Evolutionary conservation across 129 eudicot species (phyloP), one percentile per base, ranked within the genome.

Genomic region (Sambucus nigra): DNA sequence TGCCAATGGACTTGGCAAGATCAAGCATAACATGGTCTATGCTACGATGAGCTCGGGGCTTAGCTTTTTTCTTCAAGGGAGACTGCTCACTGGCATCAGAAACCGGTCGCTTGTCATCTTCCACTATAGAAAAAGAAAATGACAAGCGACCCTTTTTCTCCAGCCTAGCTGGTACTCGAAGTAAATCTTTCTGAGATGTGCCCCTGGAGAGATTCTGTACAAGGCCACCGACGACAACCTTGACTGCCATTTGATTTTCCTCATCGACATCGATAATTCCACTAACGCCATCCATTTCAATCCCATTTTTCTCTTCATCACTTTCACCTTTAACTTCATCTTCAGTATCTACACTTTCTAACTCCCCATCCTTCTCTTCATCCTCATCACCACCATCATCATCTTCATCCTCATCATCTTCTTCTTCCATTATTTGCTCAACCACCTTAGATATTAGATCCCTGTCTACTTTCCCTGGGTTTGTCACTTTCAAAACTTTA

Each of bases 121-220:
- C 78, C 68, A 79, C 80, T 56, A 92, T 57, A 5, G 75, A 65
- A 41, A 92, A 79, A 40, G 87, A 69, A 79, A 92, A 86, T 25
- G 96, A 74, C 18, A 66, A 52, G 20, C 73, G 82, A 23, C 65
- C 84, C 53, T 75, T 82, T 51, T 71, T 77, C 76, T 74, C 76
- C 19, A 92, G 73, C 63, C 66, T 82, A 28, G 96, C 99, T n/a
- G 99, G 99, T 19, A 86, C 75, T 49, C 99, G 84, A 28, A 70
- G 53, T 51, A 86, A 44, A 50, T 92, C 89, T 66, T 73, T 77
- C 33, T 41, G 54, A 41, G 72, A 54, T 52, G 61, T 31, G 35
- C 73, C 64, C 49, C 59, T 53, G 14, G 86, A 69, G 27, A 57
- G 21, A 55, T 77, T 71, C 47, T 67, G 76, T 28, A 64, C 52